Evolutionary conservation across 495 filamentous ascomycete genomes (phyloP), one percentile per base, ranked within the genome.

Genomic region (Parachaetomium inaequale): DNA sequence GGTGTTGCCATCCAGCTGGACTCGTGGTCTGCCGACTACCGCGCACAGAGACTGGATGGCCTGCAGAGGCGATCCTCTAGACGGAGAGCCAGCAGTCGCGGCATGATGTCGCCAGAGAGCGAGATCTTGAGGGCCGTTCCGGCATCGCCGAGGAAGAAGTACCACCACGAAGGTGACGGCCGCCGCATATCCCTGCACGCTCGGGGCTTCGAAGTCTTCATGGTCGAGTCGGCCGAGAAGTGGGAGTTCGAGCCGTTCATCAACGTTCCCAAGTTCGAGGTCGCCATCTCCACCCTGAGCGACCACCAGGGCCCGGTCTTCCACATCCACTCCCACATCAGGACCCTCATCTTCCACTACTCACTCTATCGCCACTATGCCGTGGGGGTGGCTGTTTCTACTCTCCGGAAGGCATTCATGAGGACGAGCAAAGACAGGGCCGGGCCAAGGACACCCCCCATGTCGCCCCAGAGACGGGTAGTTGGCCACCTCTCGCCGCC

Each of bases 281-380:
- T 96, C 59, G 87, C 90, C 3, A 82, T 97, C 58, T 88, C 88
- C 31, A 96, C 95, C 1, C 80, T 87, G 23, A 93, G 88, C 63
- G 94, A 97, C 70, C 81, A 84, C 32, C 86, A 95, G 66, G 94
- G 93, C 5, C 89, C 91, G 0, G 78, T 96, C 14, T 86, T 97
- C 68, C 91, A 97, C 68, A 78, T 98, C 53, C 90, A 92, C 68
- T 89, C 92, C 1, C 80, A 89, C 45, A 79, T 93, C 31, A 89
- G 87, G 69, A 89, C 87, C 8, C 69, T 99, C 2, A 85, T 88
- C 61, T 64, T 96, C 4, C 88, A 96, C 34, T 98, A 97, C 69
- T 98, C 95, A 4, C 81, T 99, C 1, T 97, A 95, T 71, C 87
- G 93, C 6, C 93, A 96, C 69, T 98, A 96, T 68, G 87, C 92